These are phyloP conservation scores for Brassica rapa DNA, from an alignment of 345 rosid genomes.

Conservation along the genomic window DNA sequence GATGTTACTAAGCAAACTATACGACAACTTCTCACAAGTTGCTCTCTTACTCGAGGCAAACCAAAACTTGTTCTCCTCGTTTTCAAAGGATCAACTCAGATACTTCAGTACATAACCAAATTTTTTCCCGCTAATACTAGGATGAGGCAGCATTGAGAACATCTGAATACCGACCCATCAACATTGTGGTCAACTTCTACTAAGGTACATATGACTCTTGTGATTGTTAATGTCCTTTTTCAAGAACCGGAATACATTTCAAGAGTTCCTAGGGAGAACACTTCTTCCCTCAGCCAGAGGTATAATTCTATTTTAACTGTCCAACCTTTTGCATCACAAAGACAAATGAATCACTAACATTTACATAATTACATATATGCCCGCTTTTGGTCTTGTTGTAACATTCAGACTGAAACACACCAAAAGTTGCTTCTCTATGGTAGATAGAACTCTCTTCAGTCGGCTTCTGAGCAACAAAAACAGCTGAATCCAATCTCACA, in stretches of 20 bases:
- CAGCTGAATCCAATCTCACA: constrained; percentile 14
- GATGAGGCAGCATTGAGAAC: constrained; percentile 82
- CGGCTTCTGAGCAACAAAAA: not conserved
- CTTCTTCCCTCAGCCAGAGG: constrained; percentile 93
- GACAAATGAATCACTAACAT: not conserved
- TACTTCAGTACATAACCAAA: not conserved
- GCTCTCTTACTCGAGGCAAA: constrained; percentile 86
- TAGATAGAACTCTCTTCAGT: constrained; percentile 32
- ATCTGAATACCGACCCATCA: constrained; percentile 77
- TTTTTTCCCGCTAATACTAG: constrained; percentile 43
- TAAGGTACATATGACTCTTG: constrained; percentile 49
- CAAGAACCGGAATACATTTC: constrained; percentile 80
- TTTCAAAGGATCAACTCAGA: not conserved
- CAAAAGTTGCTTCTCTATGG: constrained; percentile 90
- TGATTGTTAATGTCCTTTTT: constrained; percentile 17
- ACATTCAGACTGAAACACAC: constrained; percentile 72
- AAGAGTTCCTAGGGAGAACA: constrained; percentile 67
- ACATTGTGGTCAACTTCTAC: constrained; percentile 73
- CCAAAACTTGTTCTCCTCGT: not conserved
- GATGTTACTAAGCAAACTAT: constrained; percentile 74
- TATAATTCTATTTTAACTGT: constrained; percentile 33
- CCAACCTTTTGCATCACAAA: constrained; percentile 14
- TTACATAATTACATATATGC: constrained; percentile 1
- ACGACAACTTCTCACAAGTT: constrained; percentile 83
- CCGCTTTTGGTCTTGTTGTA: constrained; percentile 43